These are phyloP conservation scores for Ajuga reptans DNA, from an alignment of 305 asterid genomes.

Conservation along the genomic window DNA sequence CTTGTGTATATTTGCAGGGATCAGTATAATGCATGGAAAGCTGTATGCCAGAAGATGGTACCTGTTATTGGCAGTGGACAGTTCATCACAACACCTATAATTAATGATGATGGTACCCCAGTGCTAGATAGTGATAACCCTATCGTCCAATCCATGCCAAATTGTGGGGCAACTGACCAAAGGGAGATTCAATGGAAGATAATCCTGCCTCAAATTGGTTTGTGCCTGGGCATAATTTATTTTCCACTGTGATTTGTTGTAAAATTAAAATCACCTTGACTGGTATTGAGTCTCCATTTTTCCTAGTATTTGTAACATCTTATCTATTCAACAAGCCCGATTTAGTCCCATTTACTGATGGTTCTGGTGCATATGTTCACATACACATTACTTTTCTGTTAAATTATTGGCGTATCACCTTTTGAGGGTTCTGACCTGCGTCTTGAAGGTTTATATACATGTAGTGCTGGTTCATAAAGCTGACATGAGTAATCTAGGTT, in stretches of 20 bases:
- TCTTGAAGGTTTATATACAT: background rate
- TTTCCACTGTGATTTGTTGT: conserved; percentile 4
- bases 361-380: background rate
- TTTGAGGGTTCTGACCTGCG: background rate
- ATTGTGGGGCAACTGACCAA: conserved; percentile 34
- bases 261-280: background rate
- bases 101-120: conserved; percentile 57
- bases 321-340: background rate
- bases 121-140: conserved; percentile 28
- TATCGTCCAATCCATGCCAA: conserved; percentile 22
- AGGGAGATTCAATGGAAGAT: conserved; percentile 68
- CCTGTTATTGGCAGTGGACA: conserved; percentile 81
- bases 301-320: background rate
- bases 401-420: background rate
- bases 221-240: conserved; percentile 27
- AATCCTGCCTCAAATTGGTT: conserved; percentile 78
- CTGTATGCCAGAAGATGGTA: conserved; percentile 62
- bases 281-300: background rate
- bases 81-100: conserved; percentile 52
- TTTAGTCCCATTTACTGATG: background rate
- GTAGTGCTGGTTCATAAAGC: conserved; percentile 17
- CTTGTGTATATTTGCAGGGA: conserved; percentile 41
- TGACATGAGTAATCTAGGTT: conserved; percentile 42
- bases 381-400: background rate
- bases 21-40: conserved; percentile 72